A percentile compares a stretch with the other conserved stretches of the same genome.
Conservation (phyloP, 306 rosid species). For the Senna siamea region DNA sequence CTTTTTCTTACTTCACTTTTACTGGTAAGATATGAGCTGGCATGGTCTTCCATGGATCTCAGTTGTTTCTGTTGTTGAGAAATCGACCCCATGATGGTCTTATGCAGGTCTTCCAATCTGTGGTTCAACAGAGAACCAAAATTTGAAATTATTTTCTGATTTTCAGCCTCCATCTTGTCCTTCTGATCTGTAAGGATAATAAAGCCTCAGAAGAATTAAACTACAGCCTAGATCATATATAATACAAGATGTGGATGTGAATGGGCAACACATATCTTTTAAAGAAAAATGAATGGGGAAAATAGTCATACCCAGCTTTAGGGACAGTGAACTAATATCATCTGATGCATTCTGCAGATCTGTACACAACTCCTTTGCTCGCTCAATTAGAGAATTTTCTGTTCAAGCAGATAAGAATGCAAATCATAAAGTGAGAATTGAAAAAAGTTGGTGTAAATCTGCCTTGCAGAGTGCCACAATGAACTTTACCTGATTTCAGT, state of each 20-base stretch:
- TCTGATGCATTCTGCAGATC: slow-evolving; percentile 79
- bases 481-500: slow-evolving; percentile 65
- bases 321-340: slow-evolving; percentile 61
- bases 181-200: slow-evolving; percentile 60
- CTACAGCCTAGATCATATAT: slow-evolving; percentile 10
- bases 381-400: slow-evolving; percentile 76
- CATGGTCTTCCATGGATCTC: slow-evolving; percentile 77
- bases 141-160: slow-evolving; percentile 60
- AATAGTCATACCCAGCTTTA: slow-evolving; percentile 67
- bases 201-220: slow-evolving; percentile 29
- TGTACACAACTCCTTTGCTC: slow-evolving; percentile 72
- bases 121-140: slow-evolving; percentile 76
- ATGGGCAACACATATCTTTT: no score
- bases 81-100: slow-evolving; percentile 65
- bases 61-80: slow-evolving; percentile 79
- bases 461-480: not conserved
- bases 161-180: slow-evolving; percentile 73
- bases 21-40: slow-evolving; percentile 56
- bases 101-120: slow-evolving; percentile 70
- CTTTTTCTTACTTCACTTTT: slow-evolving; percentile 76
- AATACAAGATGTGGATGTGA: not conserved
- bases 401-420: slow-evolving; percentile 36
- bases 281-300: not conserved
- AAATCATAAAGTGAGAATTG: slow-evolving; percentile 27
- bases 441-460: slow-evolving; percentile 14